A percentile compares a stretch with the other conserved stretches of the same genome.
Evolutionary conservation across 176 grass and related monocot species (phyloP).

Genomic region (Raddia guianensis): DNA sequence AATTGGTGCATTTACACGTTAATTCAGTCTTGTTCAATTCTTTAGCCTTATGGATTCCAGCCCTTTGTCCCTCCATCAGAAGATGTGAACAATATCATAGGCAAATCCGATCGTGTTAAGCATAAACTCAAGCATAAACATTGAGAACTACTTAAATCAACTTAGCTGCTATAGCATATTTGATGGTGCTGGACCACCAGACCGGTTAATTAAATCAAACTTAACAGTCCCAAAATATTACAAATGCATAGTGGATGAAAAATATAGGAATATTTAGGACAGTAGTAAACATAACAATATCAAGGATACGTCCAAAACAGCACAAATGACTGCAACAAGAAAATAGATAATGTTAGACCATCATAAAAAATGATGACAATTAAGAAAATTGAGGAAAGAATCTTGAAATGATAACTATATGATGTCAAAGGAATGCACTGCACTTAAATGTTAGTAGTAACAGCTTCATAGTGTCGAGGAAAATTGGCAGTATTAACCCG

Average conservation of each 20-base stretch:
- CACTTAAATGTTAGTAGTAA: neutral
- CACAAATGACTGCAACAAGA: no score
- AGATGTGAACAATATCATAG: slow-evolving; percentile 90
- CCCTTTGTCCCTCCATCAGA: slow-evolving; percentile 56
- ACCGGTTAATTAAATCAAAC: neutral
- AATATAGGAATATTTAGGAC: no score
- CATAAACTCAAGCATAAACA: slow-evolving; percentile 28
- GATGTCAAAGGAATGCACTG: neutral
- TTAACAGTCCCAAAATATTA: neutral
- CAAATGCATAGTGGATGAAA: neutral
- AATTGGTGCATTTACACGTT: no score
- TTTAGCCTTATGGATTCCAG: neutral
- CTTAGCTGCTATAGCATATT: neutral
- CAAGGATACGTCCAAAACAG: no score
- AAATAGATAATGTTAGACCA: no score
- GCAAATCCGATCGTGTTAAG: slow-evolving; percentile 80
- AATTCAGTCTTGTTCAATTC: neutral
- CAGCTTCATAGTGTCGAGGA: neutral
- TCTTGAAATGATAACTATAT: neutral
- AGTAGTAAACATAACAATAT: no score
- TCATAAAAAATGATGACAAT: no score
- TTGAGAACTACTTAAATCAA: neutral
- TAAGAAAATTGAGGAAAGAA: neutral
- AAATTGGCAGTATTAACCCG: neutral
- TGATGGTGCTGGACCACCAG: neutral